These are phyloP conservation scores for Trichophyton rubrum DNA, from an alignment of 2,329 filamentous ascomycete species.

Conservation along the genomic window DNA sequence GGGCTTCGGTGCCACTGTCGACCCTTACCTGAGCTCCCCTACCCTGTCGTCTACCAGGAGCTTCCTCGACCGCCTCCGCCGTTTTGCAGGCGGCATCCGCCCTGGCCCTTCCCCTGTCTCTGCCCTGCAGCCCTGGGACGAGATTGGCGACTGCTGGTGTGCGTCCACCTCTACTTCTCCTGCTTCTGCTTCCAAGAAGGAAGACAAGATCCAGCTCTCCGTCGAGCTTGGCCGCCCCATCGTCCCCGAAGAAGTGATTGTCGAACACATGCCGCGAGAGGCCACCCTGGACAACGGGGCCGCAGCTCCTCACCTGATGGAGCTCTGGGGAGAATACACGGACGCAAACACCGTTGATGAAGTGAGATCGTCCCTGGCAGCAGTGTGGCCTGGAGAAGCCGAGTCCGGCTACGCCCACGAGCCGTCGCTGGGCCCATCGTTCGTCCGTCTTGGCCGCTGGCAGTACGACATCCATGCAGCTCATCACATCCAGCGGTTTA, in stretches of 20 bases:
- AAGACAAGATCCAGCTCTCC: conserved; percentile 32
- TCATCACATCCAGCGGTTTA: conserved; percentile 29
- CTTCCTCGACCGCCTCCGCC: conserved; percentile 15
- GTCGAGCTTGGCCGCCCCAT: conserved; percentile 36
- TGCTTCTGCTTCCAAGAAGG: too few species aligned
- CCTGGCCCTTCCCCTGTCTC: conserved; percentile 32
- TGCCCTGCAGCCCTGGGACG: conserved; percentile 58
- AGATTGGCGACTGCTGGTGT: conserved; percentile 83
- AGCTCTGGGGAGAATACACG: conserved; percentile 52
- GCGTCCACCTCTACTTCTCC: conserved; percentile 33
- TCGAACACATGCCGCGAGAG: conserved; percentile 57
- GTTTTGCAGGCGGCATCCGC: conserved; percentile 11
- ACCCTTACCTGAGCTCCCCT: conserved; percentile 48
- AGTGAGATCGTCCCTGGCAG: conserved; percentile 15
- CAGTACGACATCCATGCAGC: conserved; percentile 26
- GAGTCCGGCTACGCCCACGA: conserved; percentile 26
- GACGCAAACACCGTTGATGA: too few species aligned
- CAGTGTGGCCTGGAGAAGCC: conserved; percentile 21
- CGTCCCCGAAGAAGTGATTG: conserved; percentile 54
- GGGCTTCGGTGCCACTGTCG: conserved; percentile 53
- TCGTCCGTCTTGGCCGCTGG: conserved; percentile 30
- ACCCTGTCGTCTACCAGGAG: conserved; percentile 29
- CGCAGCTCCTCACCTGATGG: conserved; percentile 53
- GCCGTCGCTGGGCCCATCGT: conserved; percentile 23
- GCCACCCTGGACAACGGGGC: conserved; percentile 48